Evolutionary conservation across 768 basidiomycete genomes (phyloP), one percentile per base, ranked within the genome.

Genomic region (Neoboletus brunneissimus): DNA sequence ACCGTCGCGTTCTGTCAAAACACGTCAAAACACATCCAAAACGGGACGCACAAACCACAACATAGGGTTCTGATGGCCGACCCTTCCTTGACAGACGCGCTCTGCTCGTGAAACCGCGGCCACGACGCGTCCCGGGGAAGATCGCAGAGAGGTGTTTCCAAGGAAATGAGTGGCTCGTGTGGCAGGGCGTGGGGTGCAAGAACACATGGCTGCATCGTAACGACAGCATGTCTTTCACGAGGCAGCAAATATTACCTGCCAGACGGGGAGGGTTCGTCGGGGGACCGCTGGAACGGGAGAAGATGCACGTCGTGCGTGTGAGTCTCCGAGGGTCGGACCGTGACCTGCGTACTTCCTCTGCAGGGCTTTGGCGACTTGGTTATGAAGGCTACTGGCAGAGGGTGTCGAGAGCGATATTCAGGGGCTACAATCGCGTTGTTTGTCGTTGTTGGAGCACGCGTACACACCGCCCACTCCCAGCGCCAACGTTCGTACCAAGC

Each of bases 401-500:
- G 16, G 31, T 4, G 47, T n/a, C 1, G 47, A 44, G 57, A 4
- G 27, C 23, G 27, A 34, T 22, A 22, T 49, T 56, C 65, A 56
- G 65, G 64, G 65, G 58, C 22, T 40, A n/a, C 12, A 5, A 63
- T 65, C 70, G 72, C 70, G 70, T 75, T 75, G 73, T 75, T 75
- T 75, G 74, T 67, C 56, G 43, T 67, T 76, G 73, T 75, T 75
- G 68, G 56, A 61, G 65, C 71, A 75, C 75, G 75, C 75, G 75
- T 71, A 61, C 44, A 34, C 59, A 43, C 57, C 48, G 49, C 38
- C 44, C 66, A 54, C 59, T 56, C 62, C 57, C 63, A 66, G 61
- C 59, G 53, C 59, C 58, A 59, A 57, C 50, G 13, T 46, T 44
- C 50, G 31, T 55, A 55, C 40, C 37, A 41, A 38, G 42, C 53